Conservation (phyloP, 2,329 filamentous ascomycete species). For the Tolypocladium amazonense region DNA sequence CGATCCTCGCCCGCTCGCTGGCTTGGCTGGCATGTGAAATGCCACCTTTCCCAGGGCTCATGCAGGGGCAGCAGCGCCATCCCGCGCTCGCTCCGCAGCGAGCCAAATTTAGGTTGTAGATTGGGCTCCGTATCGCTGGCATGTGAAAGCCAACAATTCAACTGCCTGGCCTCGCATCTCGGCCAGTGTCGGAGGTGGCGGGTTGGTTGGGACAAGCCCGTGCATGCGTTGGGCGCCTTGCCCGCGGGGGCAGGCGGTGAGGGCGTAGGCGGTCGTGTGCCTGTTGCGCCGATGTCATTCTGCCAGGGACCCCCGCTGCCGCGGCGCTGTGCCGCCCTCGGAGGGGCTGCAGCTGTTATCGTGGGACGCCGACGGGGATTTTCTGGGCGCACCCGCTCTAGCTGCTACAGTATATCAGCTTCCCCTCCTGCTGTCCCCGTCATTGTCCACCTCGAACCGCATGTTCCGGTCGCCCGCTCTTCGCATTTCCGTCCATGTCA, state of each 20-base stretch:
- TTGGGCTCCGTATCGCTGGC: background rate
- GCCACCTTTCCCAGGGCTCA: background rate
- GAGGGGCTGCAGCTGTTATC: background rate
- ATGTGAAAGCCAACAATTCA: background rate
- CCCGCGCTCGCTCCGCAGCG: background rate
- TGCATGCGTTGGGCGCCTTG: slow-evolving; percentile 7
- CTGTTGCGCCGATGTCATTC: background rate
- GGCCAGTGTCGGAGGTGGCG: background rate
- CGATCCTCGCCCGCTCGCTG: background rate
- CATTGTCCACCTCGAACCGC: background rate
- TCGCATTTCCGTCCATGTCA: background rate
- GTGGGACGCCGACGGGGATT: slow-evolving; percentile 1
- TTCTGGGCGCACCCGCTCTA: background rate
- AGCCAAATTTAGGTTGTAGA: background rate
- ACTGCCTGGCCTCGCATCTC: slow-evolving; percentile 8
- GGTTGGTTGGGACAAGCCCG: background rate
- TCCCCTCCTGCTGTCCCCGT: background rate
- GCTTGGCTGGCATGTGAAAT: background rate
- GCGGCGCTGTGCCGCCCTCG: background rate
- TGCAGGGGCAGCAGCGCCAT: background rate
- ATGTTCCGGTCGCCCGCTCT: slow-evolving; percentile 2
- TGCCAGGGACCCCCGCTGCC: background rate
- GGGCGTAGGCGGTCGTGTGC: background rate
- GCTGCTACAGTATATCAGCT: background rate
- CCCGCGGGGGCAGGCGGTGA: slow-evolving; percentile 11